Base-by-base conservation (phyloP, 2,329 filamentous ascomycete species). In the Neopestalotiopsis rosae region DNA sequence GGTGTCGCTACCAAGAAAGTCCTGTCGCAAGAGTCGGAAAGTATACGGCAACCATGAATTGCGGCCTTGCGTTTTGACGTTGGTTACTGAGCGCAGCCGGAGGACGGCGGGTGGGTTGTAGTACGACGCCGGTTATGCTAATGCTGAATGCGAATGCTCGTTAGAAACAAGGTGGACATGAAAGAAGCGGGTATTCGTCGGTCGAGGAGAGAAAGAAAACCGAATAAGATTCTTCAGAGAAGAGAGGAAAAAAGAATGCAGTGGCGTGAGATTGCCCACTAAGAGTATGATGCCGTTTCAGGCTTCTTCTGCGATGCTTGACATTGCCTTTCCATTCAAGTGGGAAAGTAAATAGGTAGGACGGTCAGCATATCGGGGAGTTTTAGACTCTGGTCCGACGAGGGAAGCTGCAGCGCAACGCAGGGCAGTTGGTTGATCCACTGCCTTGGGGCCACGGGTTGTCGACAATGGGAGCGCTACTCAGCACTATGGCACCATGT, bases 131-230 rank as follows among this genome's bases (percentile, higher is more conserved):
- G 67, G 71, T 72, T 72, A 74, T 69, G 72, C 72, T 74, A 73
- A 74, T 71, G 17, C 52, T 65, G 67, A 69, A 73, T 72, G 69
- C 68, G 72, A 74, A 74, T 71, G 73, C 71, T 72, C 69, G 70
- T 69, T 71, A 74, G 72, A 72, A 72, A 34, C 40, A 63, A 67
- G 59, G 61, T 52, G 64, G 24, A 61, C 30, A 61, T 56, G 59
- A 63, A 62, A 17, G 59, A 61, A 56, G 57, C 30, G 59, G 34
- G 34, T 28, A 28, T 24, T 13, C 30, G 57, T 34, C 57, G 24
- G 24, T 14, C 57, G 20, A 28, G 34, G 30, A 28, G 56, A 52
- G 49, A 58, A 28, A 57, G 12, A 58, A 32, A 45, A 49, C 24
- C 30, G 13, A 24, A 34, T 10, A 34, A 30, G 40, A 17, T 17